Evolutionary conservation across 1,284 basidiomycete genomes (phyloP).

Genomic region (Cryptococcus neoformans): DNA sequence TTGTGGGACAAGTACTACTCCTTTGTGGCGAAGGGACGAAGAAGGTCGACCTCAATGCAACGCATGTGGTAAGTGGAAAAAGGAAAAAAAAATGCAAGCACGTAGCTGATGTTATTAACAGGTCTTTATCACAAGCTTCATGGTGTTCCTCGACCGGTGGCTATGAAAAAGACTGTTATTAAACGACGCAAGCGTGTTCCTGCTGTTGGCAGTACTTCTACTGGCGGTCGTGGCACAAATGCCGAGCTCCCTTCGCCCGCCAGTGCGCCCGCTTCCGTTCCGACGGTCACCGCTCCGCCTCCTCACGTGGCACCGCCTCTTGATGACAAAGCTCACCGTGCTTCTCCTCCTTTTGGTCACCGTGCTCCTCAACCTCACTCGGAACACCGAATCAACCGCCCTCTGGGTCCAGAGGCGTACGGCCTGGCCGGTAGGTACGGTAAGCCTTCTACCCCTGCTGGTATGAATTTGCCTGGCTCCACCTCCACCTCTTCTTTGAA

Average conservation of each 20-base stretch:
- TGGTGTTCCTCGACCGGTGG: slow-evolving; percentile 92
- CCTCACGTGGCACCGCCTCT: slow-evolving; percentile 14
- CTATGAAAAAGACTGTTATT: slow-evolving; percentile 99
- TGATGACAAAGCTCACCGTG: slow-evolving; percentile 7
- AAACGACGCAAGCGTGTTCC: slow-evolving; percentile 96
- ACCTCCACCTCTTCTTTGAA: slow-evolving; percentile 1
- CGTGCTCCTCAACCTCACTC: slow-evolving; percentile 7
- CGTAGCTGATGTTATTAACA: slow-evolving; percentile 38
- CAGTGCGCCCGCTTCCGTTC: background rate
- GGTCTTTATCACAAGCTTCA: slow-evolving; percentile 98
- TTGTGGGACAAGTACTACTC: slow-evolving; percentile 91
- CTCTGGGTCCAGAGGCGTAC: slow-evolving; percentile 5
- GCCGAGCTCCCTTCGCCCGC: slow-evolving; percentile 1
- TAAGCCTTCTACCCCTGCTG: slow-evolving; percentile 21
- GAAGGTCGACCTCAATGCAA: slow-evolving; percentile 74
- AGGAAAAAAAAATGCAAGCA: background rate
- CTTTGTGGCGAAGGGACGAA: slow-evolving; percentile 89
- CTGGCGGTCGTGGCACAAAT: slow-evolving; percentile 8
- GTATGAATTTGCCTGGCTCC: slow-evolving; percentile 4
- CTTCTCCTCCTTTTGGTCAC: slow-evolving; percentile 16
- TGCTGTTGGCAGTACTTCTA: slow-evolving; percentile 53
- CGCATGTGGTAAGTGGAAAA: slow-evolving; percentile 73
- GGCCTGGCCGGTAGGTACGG: slow-evolving; percentile 5
- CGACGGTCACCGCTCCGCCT: slow-evolving; percentile 13
- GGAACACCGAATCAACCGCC: slow-evolving; percentile 4